Evolutionary conservation across 495 filamentous ascomycete species (phyloP).

Genomic region (Lophiostoma macrostomum): DNA sequence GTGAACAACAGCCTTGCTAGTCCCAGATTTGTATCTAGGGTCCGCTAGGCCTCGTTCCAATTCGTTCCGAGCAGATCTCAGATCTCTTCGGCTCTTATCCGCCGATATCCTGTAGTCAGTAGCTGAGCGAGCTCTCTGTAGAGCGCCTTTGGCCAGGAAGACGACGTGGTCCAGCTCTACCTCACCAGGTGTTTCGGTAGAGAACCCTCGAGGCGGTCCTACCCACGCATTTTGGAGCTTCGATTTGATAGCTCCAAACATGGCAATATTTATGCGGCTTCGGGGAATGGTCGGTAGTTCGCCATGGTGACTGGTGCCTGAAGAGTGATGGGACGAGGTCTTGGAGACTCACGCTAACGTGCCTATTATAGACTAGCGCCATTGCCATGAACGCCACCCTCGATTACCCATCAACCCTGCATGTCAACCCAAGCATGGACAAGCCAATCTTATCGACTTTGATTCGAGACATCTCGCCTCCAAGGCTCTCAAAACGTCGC

Average conservation of each 20-base stretch:
- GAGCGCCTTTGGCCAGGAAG: slow-evolving; percentile 6
- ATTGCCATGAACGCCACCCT: background rate
- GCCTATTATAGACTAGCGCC: background rate
- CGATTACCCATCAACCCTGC: background rate
- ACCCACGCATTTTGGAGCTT: no score
- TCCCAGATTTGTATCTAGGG: background rate
- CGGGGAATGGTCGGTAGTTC: no score
- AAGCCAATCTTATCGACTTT: background rate
- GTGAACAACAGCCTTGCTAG: background rate
- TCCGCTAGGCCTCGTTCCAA: background rate
- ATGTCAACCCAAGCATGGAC: background rate
- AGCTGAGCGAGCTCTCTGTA: background rate
- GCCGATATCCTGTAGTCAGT: slow-evolving; percentile 3
- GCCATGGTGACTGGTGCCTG: no score
- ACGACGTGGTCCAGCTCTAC: slow-evolving; percentile 2
- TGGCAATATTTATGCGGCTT: no score
- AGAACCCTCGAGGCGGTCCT: no score
- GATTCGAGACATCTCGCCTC: slow-evolving; percentile 2
- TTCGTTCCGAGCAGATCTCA: slow-evolving; percentile 1
- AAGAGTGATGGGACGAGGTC: no score
- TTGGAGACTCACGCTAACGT: no score
- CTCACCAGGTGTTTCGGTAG: background rate
- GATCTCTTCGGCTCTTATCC: slow-evolving; percentile 1
- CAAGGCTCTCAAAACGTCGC: background rate
- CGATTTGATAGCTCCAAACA: no score